These are phyloP conservation scores for Colletotrichum sp. DNA, from an alignment of 2,329 filamentous ascomycete genomes.

Conservation along the genomic window DNA sequence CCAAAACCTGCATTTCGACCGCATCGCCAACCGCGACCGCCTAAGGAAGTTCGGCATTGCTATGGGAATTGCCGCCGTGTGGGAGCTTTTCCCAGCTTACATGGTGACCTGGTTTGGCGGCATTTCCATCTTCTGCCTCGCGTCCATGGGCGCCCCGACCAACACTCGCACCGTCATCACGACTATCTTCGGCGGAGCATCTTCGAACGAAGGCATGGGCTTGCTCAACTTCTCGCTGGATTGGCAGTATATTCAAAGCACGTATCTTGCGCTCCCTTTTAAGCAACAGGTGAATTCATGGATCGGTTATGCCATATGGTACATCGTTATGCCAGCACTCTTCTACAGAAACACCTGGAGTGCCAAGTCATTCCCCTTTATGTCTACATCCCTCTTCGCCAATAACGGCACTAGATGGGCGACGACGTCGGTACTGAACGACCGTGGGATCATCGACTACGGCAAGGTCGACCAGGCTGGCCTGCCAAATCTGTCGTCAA, in stretches of 20 bases:
- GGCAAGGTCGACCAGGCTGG: constrained; percentile 28
- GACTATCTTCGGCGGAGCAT: constrained; percentile 45
- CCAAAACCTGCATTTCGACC: constrained; percentile 37
- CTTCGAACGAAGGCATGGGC: constrained; percentile 41
- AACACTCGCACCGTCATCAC: constrained; percentile 27
- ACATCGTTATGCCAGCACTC: constrained; percentile 37
- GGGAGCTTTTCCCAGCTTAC: constrained; percentile 53
- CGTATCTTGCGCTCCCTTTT: constrained; percentile 39
- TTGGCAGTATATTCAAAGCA: constrained; percentile 47
- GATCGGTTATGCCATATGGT: constrained; percentile 41
- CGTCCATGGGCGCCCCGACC: constrained; percentile 40
- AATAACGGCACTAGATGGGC: constrained; percentile 28
- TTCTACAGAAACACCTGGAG: constrained; percentile 48
- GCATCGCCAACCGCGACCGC: constrained; percentile 27
- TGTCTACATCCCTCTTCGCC: constrained; percentile 32
- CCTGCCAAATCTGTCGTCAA: constrained; percentile 30
- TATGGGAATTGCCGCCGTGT: constrained; percentile 40
- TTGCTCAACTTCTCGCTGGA: constrained; percentile 46
- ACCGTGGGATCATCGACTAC: constrained; percentile 29
- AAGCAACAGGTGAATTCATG: constrained; percentile 40
- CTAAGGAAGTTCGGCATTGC: constrained; percentile 33
- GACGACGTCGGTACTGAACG: constrained; percentile 26
- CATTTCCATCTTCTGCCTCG: constrained; percentile 49
- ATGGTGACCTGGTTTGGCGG: constrained; percentile 46
- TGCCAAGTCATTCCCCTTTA: constrained; percentile 35